A percentile compares a stretch with the other conserved stretches of the same genome.
Evolutionary conservation across 768 basidiomycete species (phyloP).

Genomic region (Trametes cinnabarina): DNA sequence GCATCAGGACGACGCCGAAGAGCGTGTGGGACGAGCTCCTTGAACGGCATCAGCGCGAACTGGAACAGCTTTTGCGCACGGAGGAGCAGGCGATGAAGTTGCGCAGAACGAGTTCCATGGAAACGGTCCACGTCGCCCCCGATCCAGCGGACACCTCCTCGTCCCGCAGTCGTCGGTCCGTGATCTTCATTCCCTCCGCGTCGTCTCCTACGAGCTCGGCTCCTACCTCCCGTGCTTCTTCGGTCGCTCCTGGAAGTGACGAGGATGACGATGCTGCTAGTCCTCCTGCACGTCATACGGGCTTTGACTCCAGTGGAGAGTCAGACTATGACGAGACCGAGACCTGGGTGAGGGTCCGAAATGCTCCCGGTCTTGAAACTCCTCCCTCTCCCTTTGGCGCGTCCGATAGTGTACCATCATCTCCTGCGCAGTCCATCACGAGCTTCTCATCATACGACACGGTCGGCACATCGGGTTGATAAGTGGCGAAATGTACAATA

Average conservation of each 20-base stretch:
- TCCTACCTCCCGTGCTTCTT: neutral
- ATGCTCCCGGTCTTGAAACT: neutral
- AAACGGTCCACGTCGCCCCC: constrained; percentile 13
- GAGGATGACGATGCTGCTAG: neutral
- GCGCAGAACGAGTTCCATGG: constrained; percentile 16
- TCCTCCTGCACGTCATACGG: too few species aligned
- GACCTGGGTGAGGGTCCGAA: neutral
- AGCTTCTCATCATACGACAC: neutral
- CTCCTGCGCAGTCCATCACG: neutral
- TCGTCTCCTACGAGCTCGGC: neutral
- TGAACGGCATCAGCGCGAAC: constrained; percentile 25
- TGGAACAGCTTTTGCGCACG: constrained; percentile 22
- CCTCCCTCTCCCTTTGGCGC: neutral
- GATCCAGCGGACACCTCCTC: neutral
- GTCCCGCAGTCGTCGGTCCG: neutral
- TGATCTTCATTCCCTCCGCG: neutral
- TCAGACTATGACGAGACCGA: neutral
- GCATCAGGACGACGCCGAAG: neutral
- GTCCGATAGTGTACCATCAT: neutral
- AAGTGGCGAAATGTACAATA: too few species aligned
- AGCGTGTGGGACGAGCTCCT: constrained; percentile 31
- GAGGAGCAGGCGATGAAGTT: constrained; percentile 17
- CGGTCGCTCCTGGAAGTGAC: neutral
- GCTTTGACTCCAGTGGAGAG: neutral
- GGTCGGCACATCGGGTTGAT: neutral